Base-by-base conservation (phyloP, 768 basidiomycete genomes). In the Lactarius psammicola region DNA sequence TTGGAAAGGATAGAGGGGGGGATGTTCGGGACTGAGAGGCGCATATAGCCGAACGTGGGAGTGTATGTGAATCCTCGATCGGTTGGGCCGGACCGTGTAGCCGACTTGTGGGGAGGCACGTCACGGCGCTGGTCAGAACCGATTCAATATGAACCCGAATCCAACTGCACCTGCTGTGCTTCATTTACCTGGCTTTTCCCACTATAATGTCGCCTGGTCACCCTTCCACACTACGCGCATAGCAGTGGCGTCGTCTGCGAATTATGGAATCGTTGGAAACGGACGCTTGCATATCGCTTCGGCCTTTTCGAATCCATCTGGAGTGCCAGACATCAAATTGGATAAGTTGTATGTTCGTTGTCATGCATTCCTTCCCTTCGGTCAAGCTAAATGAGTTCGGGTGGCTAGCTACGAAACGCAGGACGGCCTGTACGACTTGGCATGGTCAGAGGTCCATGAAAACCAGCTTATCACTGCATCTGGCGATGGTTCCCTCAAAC, bases 401-500 rank as follows among this genome's bases (percentile, higher is more conserved):
- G 68, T 73, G 86, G 85, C 62, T 88, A 95, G 92, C 67, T 96
- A 88, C 71, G 93, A 95, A 74, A 87, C 93, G 0, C 92, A 94
- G 75, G 95, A 96, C 72, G 92, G 89, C 0, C 76, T 95, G 9
- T 95, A 89, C 74, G 94, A 95, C 72, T 79, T 94, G 56, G 94
- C 95, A 0, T 98, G 95, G 95, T 95, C 92, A 40, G 96, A 98
- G 78, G 76, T 87, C 36, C 93, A 97, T 76, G 95, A 96, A 78
- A 94, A 96, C 73, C 96, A 98, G 73, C 77, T 98, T 42, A 88
- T 91, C 2, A 87, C 93, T 1, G 90, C 86, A 0, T 94, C 92
- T 10, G 96, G 94, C 55, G 94, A 97, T 72, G 95, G 95, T 2
- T 90, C 92, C 17, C 82, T 97, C 72, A 87, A 87, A 74, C 78